Evolutionary conservation across 176 grass and related monocot genomes (phyloP).

Genomic region (Hsuehochloa calcarea): DNA sequence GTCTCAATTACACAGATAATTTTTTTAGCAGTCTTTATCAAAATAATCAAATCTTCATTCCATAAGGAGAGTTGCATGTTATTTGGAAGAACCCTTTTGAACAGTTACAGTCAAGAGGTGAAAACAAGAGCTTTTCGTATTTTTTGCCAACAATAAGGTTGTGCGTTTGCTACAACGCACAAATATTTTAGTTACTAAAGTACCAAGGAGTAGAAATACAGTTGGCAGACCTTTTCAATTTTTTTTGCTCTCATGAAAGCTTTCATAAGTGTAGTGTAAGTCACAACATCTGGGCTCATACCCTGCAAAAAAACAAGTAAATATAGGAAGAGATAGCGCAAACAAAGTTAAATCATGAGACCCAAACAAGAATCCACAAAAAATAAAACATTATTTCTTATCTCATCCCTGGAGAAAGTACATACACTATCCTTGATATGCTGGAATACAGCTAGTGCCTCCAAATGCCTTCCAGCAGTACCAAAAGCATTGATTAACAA

Average conservation of each 20-base stretch:
- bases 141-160: neutral
- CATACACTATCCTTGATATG: constrained; percentile 95
- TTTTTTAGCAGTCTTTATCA: neutral
- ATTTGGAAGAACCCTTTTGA: neutral
- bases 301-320: constrained; percentile 46
- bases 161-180: neutral
- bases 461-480: constrained; percentile 70
- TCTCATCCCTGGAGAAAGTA: constrained; percentile 30
- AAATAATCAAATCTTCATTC: neutral
- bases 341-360: constrained; percentile 24
- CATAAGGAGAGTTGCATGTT: neutral
- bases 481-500: constrained; percentile 92
- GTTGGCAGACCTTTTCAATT: constrained; percentile 56
- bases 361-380: constrained; percentile 7
- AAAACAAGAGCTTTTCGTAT: neutral
- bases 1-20: constrained; percentile 5
- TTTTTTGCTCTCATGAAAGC: constrained; percentile 83
- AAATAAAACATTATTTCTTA: neutral
- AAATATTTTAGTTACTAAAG: constrained; percentile 15
- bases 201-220: neutral
- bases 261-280: constrained; percentile 96
- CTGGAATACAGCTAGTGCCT: constrained; percentile 77
- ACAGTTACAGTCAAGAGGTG: neutral
- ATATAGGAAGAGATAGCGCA: neutral
- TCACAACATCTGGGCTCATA: constrained; percentile 89